A percentile compares a stretch with the other conserved stretches of the same genome.
These are phyloP conservation scores for Penicillium brevicompactum DNA, from an alignment of 2,329 filamentous ascomycete genomes.

Conservation along the genomic window DNA sequence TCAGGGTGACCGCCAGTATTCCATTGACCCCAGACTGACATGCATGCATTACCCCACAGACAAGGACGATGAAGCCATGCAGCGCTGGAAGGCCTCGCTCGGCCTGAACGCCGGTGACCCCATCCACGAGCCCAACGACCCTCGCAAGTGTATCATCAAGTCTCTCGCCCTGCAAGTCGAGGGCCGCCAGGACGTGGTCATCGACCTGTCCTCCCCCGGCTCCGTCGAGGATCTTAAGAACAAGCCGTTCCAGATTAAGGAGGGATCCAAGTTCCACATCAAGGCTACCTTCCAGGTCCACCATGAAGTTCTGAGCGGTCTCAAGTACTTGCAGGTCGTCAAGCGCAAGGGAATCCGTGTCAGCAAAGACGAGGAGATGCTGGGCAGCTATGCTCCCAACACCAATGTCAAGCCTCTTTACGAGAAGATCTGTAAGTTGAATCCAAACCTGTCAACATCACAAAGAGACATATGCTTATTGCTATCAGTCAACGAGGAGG, in stretches of 20 bases:
- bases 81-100: conserved; percentile 96
- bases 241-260: conserved; percentile 97
- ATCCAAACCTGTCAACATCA: too few species aligned
- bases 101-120: conserved; percentile 74
- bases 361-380: conserved; percentile 97
- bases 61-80: conserved; percentile 84
- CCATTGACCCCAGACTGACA: conserved; percentile 3
- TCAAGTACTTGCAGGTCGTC: conserved; percentile 94
- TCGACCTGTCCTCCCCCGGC: conserved; percentile 77
- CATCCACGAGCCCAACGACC: conserved; percentile 76
- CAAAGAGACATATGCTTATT: neutral
- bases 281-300: conserved; percentile 93
- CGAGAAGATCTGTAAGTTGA: conserved; percentile 81
- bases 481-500: conserved; percentile 77
- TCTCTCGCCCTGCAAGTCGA: conserved; percentile 84
- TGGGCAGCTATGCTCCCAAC: conserved; percentile 92
- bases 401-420: conserved; percentile 84
- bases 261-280: conserved; percentile 92
- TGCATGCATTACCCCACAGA: conserved; percentile 49
- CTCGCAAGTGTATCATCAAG: conserved; percentile 89
- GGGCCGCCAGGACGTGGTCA: conserved; percentile 80
- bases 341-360: conserved; percentile 85
- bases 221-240: conserved; percentile 78
- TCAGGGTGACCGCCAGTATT: neutral
- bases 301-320: conserved; percentile 89